phyloP scores from a whole-genome alignment of 2,329 filamentous ascomycete species.

The Bipolaris bicolor region DNA sequence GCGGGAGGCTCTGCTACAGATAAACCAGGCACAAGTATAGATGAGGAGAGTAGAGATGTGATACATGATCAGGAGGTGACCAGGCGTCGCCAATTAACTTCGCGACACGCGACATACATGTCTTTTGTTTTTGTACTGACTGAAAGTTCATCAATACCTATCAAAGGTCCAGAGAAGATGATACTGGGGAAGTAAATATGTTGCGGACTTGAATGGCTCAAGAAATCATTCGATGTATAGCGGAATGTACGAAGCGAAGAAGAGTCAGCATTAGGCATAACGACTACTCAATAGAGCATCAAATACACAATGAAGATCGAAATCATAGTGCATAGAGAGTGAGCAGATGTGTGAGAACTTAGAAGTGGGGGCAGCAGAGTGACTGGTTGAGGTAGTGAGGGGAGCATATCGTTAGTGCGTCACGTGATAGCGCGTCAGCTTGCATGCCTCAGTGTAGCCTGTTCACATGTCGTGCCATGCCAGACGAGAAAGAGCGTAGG shows the following conservation, averaged over 20 bases:
- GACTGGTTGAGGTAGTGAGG: neutral
- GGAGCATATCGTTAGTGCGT: conserved; percentile 4
- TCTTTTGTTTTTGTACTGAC: too few relatives aligned
- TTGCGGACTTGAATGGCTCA: neutral
- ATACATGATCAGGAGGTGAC: neutral
- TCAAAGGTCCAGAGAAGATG: neutral
- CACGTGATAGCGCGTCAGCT: conserved; percentile 19
- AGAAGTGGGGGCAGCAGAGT: neutral
- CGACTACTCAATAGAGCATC: neutral
- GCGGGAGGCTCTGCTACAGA: neutral
- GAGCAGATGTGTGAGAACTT: neutral
- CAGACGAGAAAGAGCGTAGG: neutral
- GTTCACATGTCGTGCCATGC: neutral
- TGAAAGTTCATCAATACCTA: neutral
- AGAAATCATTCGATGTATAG: neutral
- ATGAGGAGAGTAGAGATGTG: neutral
- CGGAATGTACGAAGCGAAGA: neutral
- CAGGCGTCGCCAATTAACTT: neutral
- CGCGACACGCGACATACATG: too few relatives aligned
- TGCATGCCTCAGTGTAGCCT: conserved; percentile 2
- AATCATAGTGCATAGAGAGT: neutral
- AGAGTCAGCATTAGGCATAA: neutral
- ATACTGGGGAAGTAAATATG: neutral
- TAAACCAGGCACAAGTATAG: neutral
- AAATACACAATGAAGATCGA: neutral